Conservation (phyloP, 495 filamentous ascomycete genomes). For the Aspergillus coremiiformis region DNA sequence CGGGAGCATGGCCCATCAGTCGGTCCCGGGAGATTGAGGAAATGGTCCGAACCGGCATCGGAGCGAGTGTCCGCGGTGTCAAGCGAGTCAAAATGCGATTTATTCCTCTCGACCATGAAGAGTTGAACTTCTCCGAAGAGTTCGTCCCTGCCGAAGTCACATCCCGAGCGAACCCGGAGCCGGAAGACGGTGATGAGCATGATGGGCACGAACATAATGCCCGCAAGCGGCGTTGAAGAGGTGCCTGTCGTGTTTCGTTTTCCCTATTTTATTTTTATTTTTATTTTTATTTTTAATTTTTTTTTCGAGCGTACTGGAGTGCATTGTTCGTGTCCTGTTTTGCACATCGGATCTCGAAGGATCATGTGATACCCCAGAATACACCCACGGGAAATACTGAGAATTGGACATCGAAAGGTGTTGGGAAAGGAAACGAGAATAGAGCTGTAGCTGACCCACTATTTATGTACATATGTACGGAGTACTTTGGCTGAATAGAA, state of each 20-base stretch:
- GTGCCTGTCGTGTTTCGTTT: not conserved
- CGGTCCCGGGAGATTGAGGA: constrained; percentile 64
- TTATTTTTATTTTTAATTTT: not conserved
- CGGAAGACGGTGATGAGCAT: constrained; percentile 40
- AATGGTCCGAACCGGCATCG: constrained; percentile 58
- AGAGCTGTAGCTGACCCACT: not conserved
- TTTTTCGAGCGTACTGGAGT: not conserved
- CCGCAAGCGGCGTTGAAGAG: constrained; percentile 24
- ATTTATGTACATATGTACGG: not conserved
- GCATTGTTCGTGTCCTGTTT: not conserved
- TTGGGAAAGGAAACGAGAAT: no score
- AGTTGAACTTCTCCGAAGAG: constrained; percentile 59
- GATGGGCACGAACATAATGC: constrained; percentile 21
- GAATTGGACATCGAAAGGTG: no score
- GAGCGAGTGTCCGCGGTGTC: constrained; percentile 69
- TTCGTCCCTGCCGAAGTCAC: constrained; percentile 66
- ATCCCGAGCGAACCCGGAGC: constrained; percentile 57
- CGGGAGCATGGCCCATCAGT: constrained; percentile 61
- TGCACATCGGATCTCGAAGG: not conserved
- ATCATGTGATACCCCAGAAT: constrained; percentile 1
- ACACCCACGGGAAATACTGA: not conserved
- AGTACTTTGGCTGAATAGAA: not conserved
- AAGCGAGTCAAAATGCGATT: constrained; percentile 76
- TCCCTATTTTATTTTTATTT: not conserved
- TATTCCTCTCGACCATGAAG: constrained; percentile 52